Evolutionary conservation across 768 basidiomycete genomes (phyloP), one percentile per base, ranked within the genome.

Genomic region (Myochromella boudieri): DNA sequence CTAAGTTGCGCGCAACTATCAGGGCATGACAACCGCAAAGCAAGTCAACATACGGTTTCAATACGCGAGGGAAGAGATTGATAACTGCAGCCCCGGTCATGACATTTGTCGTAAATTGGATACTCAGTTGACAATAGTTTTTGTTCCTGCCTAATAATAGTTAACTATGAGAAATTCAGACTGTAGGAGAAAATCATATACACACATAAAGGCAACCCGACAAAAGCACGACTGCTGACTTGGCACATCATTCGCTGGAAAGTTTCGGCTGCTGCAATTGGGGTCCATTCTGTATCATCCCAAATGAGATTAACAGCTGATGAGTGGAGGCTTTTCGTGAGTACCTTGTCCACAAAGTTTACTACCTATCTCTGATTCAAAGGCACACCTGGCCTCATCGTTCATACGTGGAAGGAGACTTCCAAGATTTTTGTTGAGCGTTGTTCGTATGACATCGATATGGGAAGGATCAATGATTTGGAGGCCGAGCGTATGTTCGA

Each of bases 401-500:
- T 47, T 42, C 36, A 65, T 61, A 11, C 56, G 55, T 2, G 54
- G 48, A 22, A 66, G 61, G 28, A 58, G 53, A 14, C 49, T 48
- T 14, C 26, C 49, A 18, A 67, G 58, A 49, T 65, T 67, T 11
- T 59, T 57, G 12, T 59, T 67, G 42, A 67, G 53, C 1, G 52
- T 41, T 11, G 48, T 54, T 21, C 64, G 59, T 31, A 68, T 55
- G 18, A 63, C 55, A 20, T 57, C 49, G 11, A 60, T 42, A 14
- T 49, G 48, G 34, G 31, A 49, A 10, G 48, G 48, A 14, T 62
- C 60, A 11, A 60, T 55, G 37, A 62, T 52, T 32, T 61, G 55
- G 0, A 46, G 40, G 12, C 68, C 68, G 12, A 74, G 44, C 0
- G 69, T 72, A 27, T 68, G 65, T 17, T 70, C 60, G n/a, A 62